phyloP scores from a whole-genome alignment of 2,329 filamentous ascomycete species.

The Penicillium capsulatum region DNA sequence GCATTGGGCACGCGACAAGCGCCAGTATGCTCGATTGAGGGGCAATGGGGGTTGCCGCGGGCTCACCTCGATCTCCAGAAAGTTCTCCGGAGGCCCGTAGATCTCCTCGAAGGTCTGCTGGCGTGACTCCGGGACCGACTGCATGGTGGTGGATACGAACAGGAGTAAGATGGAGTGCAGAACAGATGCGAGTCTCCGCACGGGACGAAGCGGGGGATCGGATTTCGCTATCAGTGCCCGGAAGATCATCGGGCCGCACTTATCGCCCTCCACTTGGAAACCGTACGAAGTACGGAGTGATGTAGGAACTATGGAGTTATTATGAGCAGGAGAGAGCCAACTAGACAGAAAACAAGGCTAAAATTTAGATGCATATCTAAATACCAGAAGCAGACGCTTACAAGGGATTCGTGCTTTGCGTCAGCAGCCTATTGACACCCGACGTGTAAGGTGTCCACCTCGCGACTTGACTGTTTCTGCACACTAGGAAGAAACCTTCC shows the following conservation, averaged over 20 bases:
- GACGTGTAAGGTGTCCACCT: too few relatives aligned
- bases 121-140: slow-evolving; percentile 64
- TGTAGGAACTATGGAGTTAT: too few relatives aligned
- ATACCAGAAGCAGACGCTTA: too few relatives aligned
- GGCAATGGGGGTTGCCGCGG: not conserved
- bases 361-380: too few relatives aligned
- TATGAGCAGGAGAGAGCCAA: too few relatives aligned
- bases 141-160: slow-evolving; percentile 45
- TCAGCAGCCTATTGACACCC: too few relatives aligned
- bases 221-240: slow-evolving; percentile 8
- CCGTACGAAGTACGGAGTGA: too few relatives aligned
- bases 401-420: too few relatives aligned
- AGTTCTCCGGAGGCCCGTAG: slow-evolving; percentile 97
- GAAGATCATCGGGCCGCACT: slow-evolving; percentile 12
- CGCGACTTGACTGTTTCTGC: too few relatives aligned
- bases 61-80: slow-evolving; percentile 90
- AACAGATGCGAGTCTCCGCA: slow-evolving; percentile 5
- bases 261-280: too few relatives aligned
- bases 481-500: too few relatives aligned
- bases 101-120: slow-evolving; percentile 98
- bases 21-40: not conserved
- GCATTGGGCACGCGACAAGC: not conserved
- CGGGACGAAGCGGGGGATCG: slow-evolving; percentile 7
- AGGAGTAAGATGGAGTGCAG: not conserved
- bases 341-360: too few relatives aligned